Percentiles rank a stretch among this genome's conserved stretches.
phyloP scores from a whole-genome alignment of 116 monocot genomes.

The Cymodocea nodosa region DNA sequence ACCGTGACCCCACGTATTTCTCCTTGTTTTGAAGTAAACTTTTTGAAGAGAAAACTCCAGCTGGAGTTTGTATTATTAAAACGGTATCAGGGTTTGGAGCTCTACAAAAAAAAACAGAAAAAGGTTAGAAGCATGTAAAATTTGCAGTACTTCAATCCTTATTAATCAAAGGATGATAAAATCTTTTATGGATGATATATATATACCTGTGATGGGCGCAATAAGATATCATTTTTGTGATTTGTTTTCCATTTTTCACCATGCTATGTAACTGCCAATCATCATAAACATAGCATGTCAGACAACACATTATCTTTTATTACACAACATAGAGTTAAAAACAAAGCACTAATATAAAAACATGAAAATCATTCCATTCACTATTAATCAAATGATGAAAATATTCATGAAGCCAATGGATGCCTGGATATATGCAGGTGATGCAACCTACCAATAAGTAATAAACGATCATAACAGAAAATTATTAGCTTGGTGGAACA shows the following conservation, averaged over 20 bases:
- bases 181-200: not conserved
- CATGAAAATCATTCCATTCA: no score
- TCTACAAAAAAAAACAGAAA: constrained; percentile 27
- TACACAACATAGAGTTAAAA: no score
- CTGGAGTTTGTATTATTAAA: constrained; percentile 53
- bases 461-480: no score
- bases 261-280: constrained; percentile 61
- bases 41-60: constrained; percentile 54
- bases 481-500: no score
- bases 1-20: constrained; percentile 30
- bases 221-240: constrained; percentile 80
- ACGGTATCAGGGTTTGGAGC: constrained; percentile 69
- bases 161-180: not conserved
- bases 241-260: constrained; percentile 76
- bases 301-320: no score
- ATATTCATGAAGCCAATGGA: no score
- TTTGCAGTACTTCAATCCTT: no score
- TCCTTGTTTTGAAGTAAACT: constrained; percentile 46
- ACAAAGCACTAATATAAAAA: no score
- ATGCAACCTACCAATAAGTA: no score
- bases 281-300: not conserved
- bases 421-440: no score
- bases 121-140: no score
- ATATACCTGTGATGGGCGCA: constrained; percentile 73
- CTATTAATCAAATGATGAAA: no score